A percentile compares a stretch with the other conserved stretches of the same genome.
Conservation (phyloP, 805 yeast species). For the Zygoascus tannicola region DNA sequence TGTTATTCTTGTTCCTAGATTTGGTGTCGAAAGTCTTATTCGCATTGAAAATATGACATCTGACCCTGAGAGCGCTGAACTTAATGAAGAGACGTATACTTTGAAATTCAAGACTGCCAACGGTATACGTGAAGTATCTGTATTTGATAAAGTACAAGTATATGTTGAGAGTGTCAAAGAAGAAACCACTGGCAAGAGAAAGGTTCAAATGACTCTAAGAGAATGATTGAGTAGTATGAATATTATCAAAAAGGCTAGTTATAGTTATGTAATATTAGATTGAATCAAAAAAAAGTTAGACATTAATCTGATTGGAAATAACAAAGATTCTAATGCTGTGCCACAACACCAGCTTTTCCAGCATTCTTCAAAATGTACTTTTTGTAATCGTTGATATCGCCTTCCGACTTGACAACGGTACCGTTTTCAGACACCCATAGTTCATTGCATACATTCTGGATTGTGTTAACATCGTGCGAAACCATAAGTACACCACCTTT, state of each 20-base stretch:
- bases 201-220: slow-evolving; percentile 53
- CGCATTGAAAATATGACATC: slow-evolving; percentile 58
- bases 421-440: slow-evolving; percentile 94
- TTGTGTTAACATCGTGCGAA: slow-evolving; percentile 91
- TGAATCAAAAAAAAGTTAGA: background rate
- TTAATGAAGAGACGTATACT: slow-evolving; percentile 70
- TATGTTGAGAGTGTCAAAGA: slow-evolving; percentile 75
- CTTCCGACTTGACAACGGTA: slow-evolving; percentile 65
- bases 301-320: background rate
- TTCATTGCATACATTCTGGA: slow-evolving; percentile 80
- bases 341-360: slow-evolving; percentile 82
- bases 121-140: slow-evolving; percentile 37
- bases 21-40: slow-evolving; percentile 91
- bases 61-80: slow-evolving; percentile 50
- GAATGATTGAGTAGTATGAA: background rate
- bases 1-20: slow-evolving; percentile 88
- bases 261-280: background rate
- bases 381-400: slow-evolving; percentile 82
- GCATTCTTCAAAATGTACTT: slow-evolving; percentile 75
- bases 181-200: slow-evolving; percentile 84
- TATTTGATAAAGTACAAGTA: slow-evolving; percentile 81
- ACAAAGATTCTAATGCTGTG: slow-evolving; percentile 45
- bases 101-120: slow-evolving; percentile 46
- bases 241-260: background rate
- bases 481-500: slow-evolving; percentile 97